phyloP scores from a whole-genome alignment of 2,329 filamentous ascomycete species.

The Alternaria viburni region DNA sequence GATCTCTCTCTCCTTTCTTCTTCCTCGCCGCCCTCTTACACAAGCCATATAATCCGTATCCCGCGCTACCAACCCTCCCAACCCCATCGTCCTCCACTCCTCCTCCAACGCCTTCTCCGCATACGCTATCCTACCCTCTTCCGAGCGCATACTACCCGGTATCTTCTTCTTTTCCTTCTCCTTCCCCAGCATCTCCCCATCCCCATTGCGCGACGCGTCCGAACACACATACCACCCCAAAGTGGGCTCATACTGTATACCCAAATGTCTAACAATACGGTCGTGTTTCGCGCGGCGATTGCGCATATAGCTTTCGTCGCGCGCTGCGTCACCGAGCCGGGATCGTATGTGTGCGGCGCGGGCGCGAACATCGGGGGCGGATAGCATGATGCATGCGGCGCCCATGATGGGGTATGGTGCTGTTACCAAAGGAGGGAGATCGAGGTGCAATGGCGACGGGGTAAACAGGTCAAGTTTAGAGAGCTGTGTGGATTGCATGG shows the following conservation, averaged over 20 bases:
- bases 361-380: conserved; percentile 25
- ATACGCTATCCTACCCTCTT: conserved; percentile 24
- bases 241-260: conserved; percentile 1
- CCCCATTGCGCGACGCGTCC: neutral
- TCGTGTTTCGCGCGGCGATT: conserved; percentile 25
- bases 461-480: conserved; percentile 45
- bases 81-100: conserved; percentile 19
- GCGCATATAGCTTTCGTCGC: conserved; percentile 11
- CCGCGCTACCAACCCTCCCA: neutral
- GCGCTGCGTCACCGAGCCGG: conserved; percentile 14
- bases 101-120: conserved; percentile 20
- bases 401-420: conserved; percentile 30
- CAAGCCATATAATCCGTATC: neutral
- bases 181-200: neutral
- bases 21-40: neutral
- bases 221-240: neutral
- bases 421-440: conserved; percentile 26
- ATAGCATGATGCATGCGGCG: conserved; percentile 29
- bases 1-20: conserved; percentile 1
- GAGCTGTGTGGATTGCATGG: conserved; percentile 23
- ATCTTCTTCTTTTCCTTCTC: neutral
- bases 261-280: conserved; percentile 27
- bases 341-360: conserved; percentile 26
- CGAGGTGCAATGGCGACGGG: conserved; percentile 34
- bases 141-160: conserved; percentile 24